phyloP scores from a whole-genome alignment of 192 early-diverging fungal genomes.

The Chytriomyces confervae region DNA sequence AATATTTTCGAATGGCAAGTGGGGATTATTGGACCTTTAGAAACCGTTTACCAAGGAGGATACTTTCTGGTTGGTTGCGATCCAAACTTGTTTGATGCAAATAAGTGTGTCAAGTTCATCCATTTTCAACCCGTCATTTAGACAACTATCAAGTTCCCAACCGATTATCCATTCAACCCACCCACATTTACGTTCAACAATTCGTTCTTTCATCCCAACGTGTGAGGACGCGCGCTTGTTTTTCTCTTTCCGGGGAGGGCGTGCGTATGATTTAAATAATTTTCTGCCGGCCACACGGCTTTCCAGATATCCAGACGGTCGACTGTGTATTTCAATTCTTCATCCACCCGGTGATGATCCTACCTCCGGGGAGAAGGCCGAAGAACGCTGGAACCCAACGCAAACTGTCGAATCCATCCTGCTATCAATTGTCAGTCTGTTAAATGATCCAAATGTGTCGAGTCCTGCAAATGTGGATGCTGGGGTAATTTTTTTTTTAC shows the following conservation, averaged over 20 bases:
- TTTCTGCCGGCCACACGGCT: not conserved
- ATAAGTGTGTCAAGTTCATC: not conserved
- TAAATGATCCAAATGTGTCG: conserved; percentile 62
- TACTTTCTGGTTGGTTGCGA: conserved; percentile 53
- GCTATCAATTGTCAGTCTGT: conserved; percentile 56
- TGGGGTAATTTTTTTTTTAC: conserved; percentile 37
- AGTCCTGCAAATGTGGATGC: conserved; percentile 69
- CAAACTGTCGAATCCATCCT: conserved; percentile 64
- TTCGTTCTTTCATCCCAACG: conserved; percentile 63
- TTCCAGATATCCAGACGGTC: conserved; percentile 56
- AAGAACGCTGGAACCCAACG: conserved; percentile 84
- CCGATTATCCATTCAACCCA: conserved; percentile 65
- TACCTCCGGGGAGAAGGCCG: conserved; percentile 70
- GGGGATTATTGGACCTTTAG: conserved; percentile 61
- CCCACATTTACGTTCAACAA: conserved; percentile 61
- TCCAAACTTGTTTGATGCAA: not conserved
- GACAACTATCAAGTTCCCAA: conserved; percentile 63
- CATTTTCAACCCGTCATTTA: conserved; percentile 28
- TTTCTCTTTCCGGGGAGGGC: conserved; percentile 18
- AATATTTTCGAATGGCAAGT: conserved; percentile 66
- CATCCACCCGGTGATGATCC: conserved; percentile 67
- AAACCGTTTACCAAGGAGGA: conserved; percentile 62
- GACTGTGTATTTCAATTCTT: conserved; percentile 66
- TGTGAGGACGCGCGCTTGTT: conserved; percentile 34
- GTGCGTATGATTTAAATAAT: not conserved